Conservation (phyloP, 495 filamentous ascomycete species). For the Hypoxylon lenormandii region DNA sequence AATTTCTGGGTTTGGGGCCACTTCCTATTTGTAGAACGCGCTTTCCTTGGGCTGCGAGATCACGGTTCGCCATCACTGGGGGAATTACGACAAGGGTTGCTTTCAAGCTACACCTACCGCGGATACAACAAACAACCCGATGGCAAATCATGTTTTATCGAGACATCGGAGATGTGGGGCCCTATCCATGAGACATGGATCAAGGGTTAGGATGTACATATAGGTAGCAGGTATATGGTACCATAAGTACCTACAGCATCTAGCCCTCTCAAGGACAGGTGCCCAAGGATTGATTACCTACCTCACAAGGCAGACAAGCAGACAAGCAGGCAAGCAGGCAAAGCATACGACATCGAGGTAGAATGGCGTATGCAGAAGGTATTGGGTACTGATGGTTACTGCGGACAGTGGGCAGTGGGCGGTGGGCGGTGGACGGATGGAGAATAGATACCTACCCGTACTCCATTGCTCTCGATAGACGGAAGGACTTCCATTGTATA, state of each 20-base stretch:
- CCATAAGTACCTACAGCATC: slow-evolving; percentile 13
- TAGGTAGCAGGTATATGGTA: slow-evolving; percentile 32
- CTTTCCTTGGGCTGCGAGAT: slow-evolving; percentile 48
- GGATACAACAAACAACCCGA: slow-evolving; percentile 23
- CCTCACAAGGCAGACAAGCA: not conserved
- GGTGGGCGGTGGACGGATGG: not conserved
- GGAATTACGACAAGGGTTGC: slow-evolving; percentile 36
- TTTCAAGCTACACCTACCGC: slow-evolving; percentile 27
- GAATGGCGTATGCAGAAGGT: too few species aligned
- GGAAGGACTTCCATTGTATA: not conserved
- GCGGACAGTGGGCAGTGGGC: not conserved
- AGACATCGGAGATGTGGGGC: slow-evolving; percentile 36
- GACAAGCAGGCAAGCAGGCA: not conserved
- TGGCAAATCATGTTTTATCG: slow-evolving; percentile 36
- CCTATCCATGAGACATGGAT: slow-evolving; percentile 39
- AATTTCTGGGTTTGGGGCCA: slow-evolving; percentile 56
- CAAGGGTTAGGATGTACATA: slow-evolving; percentile 32
- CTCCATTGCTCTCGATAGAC: not conserved
- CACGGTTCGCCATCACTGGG: slow-evolving; percentile 49
- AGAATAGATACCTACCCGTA: not conserved
- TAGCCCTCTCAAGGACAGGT: too few species aligned
- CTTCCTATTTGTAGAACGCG: slow-evolving; percentile 61
- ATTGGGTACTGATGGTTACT: too few species aligned
- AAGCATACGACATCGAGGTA: too few species aligned
- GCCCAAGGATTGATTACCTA: not conserved